Base-by-base conservation (phyloP, 1,139 yeast genomes). In the Scheffersomyces lignicola region DNA sequence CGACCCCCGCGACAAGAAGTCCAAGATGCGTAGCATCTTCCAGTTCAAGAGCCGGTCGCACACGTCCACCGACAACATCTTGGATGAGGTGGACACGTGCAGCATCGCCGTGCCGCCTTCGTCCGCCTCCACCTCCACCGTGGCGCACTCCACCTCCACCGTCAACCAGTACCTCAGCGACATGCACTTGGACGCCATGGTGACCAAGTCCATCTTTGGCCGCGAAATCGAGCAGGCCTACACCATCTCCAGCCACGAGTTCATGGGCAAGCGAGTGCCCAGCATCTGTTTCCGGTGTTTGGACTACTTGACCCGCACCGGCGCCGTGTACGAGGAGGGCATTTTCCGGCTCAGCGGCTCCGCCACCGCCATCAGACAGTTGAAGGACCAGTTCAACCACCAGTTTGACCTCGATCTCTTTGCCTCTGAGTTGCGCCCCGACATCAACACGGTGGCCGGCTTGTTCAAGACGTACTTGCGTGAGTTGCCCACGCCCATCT, bases 301-400 rank as follows among this genome's bases (percentile, higher is more conserved):
- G 29, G 87, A 80, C 40, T 84, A 74, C 47, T 66, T 92, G 33
- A 72, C 76, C 36, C 73, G 69, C 32, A 75, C 82, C 15, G 80
- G 85, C 8, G 96, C 95, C 0, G 68, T 84, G 13, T 77, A 76
- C 43, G 95, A 88, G 56, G 96, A 90, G 54, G 98, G 98, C 3
- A 77, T 92, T 2, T 92, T 92, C 63, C 70, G 98, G 43, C 66
- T 90, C 38, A 87, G 94, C 58, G 98, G 98, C 2, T 85, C 96
- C 22, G 86, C 92, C 36, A 76, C 90, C 0, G 73, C 83, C 32
- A 87, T 92, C 17, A 76, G 86, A 39, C 76, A 72, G 26, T 69
- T 92, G 31, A 87, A 85, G 49, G 87, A 81, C 27, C 69, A 67
- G 32, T 92, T 89, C 58, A 80, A 80, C 50, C 56, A 50, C 17